Evolutionary conservation across 2,329 filamentous ascomycete genomes (phyloP).

Genomic region (Verticillium klebahnii): DNA sequence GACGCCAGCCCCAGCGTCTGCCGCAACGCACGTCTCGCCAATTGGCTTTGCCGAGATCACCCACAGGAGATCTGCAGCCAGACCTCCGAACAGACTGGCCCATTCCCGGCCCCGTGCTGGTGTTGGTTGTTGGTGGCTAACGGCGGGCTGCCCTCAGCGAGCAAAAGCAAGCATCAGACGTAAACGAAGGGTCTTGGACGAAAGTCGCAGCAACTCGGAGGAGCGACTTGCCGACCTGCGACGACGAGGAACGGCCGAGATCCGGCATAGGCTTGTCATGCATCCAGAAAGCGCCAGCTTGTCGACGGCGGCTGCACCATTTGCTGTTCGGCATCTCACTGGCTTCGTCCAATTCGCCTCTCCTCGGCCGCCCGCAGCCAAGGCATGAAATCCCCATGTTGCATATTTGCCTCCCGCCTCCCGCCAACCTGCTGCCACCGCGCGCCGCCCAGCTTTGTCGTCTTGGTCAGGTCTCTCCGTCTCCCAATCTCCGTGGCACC

Average conservation of each 20-base stretch:
- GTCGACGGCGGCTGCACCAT: background rate
- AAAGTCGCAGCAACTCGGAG: background rate
- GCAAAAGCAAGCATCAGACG: background rate
- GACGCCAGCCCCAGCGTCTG: background rate
- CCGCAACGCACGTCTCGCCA: conserved; percentile 1
- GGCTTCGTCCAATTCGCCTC: conserved; percentile 8
- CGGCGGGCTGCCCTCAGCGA: background rate
- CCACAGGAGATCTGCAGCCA: conserved; percentile 2
- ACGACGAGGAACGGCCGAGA: background rate
- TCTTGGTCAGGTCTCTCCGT: background rate
- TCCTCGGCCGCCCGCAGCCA: conserved; percentile 10
- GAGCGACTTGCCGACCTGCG: background rate
- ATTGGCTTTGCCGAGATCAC: background rate
- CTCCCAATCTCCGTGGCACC: background rate
- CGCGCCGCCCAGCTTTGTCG: background rate
- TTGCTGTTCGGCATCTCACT: background rate
- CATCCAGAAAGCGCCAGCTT: background rate
- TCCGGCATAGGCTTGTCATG: background rate
- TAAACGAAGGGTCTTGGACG: background rate
- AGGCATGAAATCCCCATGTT: conserved; percentile 15
- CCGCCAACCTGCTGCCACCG: background rate
- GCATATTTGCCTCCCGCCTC: conserved; percentile 9
- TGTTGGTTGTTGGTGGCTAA: background rate
- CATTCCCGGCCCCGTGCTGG: background rate
- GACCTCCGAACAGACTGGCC: background rate